These are phyloP conservation scores for Passalora sequoiae DNA, from an alignment of 2,329 filamentous ascomycete species.

Conservation along the genomic window DNA sequence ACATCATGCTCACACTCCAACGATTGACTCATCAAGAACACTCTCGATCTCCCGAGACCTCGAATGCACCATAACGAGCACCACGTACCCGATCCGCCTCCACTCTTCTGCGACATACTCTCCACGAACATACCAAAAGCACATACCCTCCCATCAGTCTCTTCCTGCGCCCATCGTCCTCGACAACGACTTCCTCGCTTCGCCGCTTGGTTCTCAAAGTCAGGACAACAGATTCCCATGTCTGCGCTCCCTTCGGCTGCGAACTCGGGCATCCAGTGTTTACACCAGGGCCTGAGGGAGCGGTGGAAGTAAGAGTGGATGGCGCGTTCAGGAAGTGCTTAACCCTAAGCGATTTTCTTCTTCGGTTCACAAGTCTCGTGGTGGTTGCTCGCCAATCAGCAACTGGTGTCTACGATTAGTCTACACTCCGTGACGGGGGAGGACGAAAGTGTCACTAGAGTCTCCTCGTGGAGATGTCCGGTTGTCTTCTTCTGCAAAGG, in stretches of 20 bases:
- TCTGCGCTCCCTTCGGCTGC: conserved; percentile 18
- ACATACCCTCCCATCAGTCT: conserved; percentile 73
- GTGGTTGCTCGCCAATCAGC: conserved; percentile 50
- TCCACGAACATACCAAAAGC: conserved; percentile 48
- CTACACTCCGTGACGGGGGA: conserved; percentile 20
- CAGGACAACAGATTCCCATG: conserved; percentile 29
- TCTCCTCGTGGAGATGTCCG: too few species aligned
- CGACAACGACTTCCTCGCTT: conserved; percentile 46
- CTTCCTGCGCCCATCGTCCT: conserved; percentile 66
- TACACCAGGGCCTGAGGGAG: too few species aligned
- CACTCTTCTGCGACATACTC: too few species aligned
- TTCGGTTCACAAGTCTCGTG: conserved; percentile 50
- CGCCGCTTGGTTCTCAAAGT: conserved; percentile 10
- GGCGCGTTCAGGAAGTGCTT: conserved; percentile 62
- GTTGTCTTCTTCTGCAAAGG: conserved; percentile 20
- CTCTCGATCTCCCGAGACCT: too few species aligned
- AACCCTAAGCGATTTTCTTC: conserved; percentile 79
- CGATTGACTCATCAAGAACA: too few species aligned
- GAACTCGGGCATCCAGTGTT: too few species aligned
- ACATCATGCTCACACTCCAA: conserved; percentile 5
- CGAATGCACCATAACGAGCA: conserved; percentile 14
- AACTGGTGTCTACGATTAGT: conserved; percentile 65
- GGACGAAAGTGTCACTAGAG: conserved; percentile 32
- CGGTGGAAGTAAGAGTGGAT: conserved; percentile 32
- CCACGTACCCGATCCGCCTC: conserved; percentile 23